Conservation (phyloP, 2,329 filamentous ascomycete species). For the Ascosphaera apis region DNA sequence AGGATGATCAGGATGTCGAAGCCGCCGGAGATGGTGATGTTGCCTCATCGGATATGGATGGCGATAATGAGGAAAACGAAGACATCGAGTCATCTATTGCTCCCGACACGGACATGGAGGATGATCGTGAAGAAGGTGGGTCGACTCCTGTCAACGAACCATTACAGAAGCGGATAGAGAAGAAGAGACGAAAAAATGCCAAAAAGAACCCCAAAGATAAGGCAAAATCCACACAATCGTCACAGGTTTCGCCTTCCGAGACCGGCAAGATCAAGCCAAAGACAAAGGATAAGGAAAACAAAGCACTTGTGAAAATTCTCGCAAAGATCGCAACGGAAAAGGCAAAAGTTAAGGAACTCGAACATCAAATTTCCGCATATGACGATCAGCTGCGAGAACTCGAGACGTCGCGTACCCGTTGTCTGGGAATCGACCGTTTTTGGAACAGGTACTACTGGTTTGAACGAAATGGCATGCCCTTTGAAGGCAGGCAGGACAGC, state of each 20-base stretch:
- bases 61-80: conserved; percentile 15
- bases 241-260: conserved; percentile 27
- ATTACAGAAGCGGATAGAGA: conserved; percentile 47
- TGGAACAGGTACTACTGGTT: conserved; percentile 99
- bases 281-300: conserved; percentile 27
- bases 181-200: conserved; percentile 45
- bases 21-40: conserved; percentile 36
- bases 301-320: conserved; percentile 32
- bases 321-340: conserved; percentile 75
- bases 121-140: no score
- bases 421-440: conserved; percentile 84
- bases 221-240: conserved; percentile 71
- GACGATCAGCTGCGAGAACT: conserved; percentile 88
- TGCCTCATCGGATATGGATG: conserved; percentile 26
- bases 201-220: conserved; percentile 41
- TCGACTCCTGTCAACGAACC: no score
- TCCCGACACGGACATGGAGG: no score
- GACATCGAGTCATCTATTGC: no score
- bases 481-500: conserved; percentile 63
- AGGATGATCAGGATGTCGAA: conserved; percentile 18
- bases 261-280: no score
- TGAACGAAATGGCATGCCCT: conserved; percentile 95
- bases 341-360: conserved; percentile 53
- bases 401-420: conserved; percentile 71
- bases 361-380: conserved; percentile 62